Base-by-base conservation (phyloP, 441 rosid genomes). In the Hura crepitans region DNA sequence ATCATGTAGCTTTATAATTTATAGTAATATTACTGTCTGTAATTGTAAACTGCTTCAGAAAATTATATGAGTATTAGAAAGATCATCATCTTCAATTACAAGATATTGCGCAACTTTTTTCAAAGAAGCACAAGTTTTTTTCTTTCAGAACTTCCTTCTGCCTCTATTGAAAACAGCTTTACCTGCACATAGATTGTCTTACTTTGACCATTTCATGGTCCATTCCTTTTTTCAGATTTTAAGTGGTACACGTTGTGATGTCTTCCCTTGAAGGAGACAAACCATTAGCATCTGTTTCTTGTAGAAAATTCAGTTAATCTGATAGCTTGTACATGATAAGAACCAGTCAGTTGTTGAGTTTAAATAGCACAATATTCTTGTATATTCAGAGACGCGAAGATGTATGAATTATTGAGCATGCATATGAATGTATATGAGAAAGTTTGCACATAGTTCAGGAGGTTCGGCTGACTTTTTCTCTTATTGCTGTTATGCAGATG, bases 401-500 rank as follows among this genome's bases (percentile, higher is more conserved):
- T 54, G 31, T 55, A 3, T 28, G 37, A 27, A 2, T 27, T 39
- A 49, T 33, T 33, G 49, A 3, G 4, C 22, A 35, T 53, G 68
- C 57, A 12, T 55, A 23, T 35, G 55, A 33, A 22, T 25, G 15
- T 37, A 27, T 0, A n/a, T 46, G 27, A 45, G 60, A 43, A 12
- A 20, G 14, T 33, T 6, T 31, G 27, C 6, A 4, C 37, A 33
- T 39, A n/a, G 59, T 49, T 15, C 49, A 22, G 22, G 73, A 28
- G 30, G 39, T 47, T 67, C 49, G 47, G 58, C 74, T 71, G 61
- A 77, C 53, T 62, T 4, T n/a, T 42, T 0, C 54, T 50, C 62
- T 65, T 45, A 46, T 63, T 47, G 20, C 6, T 77, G 54, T 57
- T 42, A 35, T 73, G 81, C 91, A 94, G 98, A 33, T 92, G 74